These are phyloP conservation scores for Plasmodium blacklocki DNA, from an alignment of 169 alveolate species.

Conservation along the genomic window DNA sequence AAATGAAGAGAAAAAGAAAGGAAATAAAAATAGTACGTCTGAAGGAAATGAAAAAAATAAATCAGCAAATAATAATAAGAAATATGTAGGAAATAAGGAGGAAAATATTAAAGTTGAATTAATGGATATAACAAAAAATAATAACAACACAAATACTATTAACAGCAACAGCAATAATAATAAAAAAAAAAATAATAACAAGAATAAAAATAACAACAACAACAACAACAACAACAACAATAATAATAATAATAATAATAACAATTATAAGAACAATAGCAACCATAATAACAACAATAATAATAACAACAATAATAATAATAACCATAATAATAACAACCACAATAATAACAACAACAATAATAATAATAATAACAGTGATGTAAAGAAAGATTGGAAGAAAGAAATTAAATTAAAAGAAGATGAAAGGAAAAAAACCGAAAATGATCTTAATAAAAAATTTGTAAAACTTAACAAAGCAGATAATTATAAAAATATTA, in stretches of 20 bases:
- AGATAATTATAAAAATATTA: slow-evolving; percentile 49
- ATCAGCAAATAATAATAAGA: slow-evolving; percentile 6
- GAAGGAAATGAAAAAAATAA: slow-evolving; percentile 21
- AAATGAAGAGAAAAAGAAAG: not conserved
- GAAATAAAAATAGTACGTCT: not conserved
- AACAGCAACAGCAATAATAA: not conserved
- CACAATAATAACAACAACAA: not conserved
- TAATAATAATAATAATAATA: slow-evolving; percentile 4
- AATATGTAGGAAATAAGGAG: slow-evolving; percentile 18
- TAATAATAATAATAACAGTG: not conserved
- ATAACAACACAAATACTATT: not conserved
- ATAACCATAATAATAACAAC: not conserved
- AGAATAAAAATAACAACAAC: not conserved
- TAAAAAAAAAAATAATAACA: slow-evolving; percentile 1
- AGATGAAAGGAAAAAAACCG: slow-evolving; percentile 65
- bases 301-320: not conserved
- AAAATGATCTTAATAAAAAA: slow-evolving; percentile 65
- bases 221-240: not conserved
- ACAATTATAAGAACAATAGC: not conserved
- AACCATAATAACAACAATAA: not conserved
- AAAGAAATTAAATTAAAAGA: slow-evolving; percentile 50
- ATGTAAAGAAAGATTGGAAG: slow-evolving; percentile 35
- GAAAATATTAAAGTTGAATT: slow-evolving; percentile 3
- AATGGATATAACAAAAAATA: not conserved
- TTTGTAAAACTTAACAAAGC: slow-evolving; percentile 34